Conservation (phyloP, 129 eudicot species). For the Sambucus nigra region DNA sequence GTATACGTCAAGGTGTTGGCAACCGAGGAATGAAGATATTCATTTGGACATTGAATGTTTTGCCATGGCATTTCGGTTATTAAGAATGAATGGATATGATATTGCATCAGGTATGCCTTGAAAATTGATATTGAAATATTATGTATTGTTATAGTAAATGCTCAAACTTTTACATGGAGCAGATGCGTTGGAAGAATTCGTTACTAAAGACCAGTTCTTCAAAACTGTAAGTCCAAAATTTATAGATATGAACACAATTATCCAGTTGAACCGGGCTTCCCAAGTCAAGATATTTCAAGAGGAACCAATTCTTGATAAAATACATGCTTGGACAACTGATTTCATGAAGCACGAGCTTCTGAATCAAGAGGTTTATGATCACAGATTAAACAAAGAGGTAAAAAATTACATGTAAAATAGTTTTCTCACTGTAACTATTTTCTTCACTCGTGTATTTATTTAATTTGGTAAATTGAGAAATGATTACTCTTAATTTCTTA, state of each 20-base stretch:
- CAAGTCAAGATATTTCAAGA: conserved; percentile 2
- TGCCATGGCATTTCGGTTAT: conserved; percentile 22
- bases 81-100: conserved; percentile 16
- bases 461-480: neutral
- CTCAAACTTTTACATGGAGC: neutral
- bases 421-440: neutral
- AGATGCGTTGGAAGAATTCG: conserved; percentile 8
- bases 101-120: conserved; percentile 8
- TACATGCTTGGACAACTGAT: conserved; percentile 14
- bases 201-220: conserved; percentile 2
- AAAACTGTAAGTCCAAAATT: neutral
- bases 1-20: conserved; percentile 21
- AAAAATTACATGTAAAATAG: neutral
- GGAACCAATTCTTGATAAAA: conserved; percentile 12
- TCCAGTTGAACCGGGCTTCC: conserved; percentile 21
- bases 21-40: conserved; percentile 10
- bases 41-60: conserved; percentile 4
- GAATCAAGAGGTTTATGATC: neutral
- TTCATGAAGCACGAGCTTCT: conserved; percentile 8
- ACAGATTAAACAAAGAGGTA: conserved; percentile 13
- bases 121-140: neutral
- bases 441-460: too few species aligned
- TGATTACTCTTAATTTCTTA: neutral
- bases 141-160: too few species aligned
- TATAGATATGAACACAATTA: neutral